Conservation (phyloP, 257 asterid genomes). For the Misopates orontium region DNA sequence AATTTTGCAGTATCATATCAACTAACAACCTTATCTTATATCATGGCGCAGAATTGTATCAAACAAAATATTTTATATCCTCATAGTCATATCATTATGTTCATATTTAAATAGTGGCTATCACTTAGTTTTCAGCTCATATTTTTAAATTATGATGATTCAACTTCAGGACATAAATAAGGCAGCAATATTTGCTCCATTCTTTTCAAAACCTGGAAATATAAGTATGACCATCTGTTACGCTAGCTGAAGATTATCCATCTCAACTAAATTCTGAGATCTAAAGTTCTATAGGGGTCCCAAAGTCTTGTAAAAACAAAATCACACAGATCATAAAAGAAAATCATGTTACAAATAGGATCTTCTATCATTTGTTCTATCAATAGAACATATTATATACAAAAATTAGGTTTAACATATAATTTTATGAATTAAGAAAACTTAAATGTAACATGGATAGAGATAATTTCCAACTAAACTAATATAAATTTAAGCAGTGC, state of each 20-base stretch:
- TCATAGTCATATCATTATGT: background rate
- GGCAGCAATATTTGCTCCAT: background rate
- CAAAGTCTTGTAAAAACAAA: background rate
- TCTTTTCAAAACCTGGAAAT: background rate
- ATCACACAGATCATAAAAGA: too few relatives aligned
- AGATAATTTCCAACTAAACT: background rate
- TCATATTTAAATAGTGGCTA: background rate
- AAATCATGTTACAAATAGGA: background rate
- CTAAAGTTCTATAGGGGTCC: background rate
- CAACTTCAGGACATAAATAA: background rate
- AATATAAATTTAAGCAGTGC: background rate
- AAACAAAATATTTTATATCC: too few relatives aligned
- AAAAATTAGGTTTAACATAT: constrained; percentile 13
- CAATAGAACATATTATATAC: background rate
- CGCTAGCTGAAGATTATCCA: background rate
- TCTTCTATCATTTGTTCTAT: background rate
- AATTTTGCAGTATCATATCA: background rate
- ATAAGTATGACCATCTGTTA: background rate
- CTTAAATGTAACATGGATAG: background rate
- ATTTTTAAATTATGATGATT: background rate
- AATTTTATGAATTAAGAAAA: background rate
- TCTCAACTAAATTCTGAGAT: background rate
- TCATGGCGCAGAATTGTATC: too few relatives aligned
- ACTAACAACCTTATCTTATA: too few relatives aligned
- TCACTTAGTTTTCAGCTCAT: background rate